phyloP scores from a whole-genome alignment of 768 basidiomycete species.

The Hirschioporus abietinus region DNA sequence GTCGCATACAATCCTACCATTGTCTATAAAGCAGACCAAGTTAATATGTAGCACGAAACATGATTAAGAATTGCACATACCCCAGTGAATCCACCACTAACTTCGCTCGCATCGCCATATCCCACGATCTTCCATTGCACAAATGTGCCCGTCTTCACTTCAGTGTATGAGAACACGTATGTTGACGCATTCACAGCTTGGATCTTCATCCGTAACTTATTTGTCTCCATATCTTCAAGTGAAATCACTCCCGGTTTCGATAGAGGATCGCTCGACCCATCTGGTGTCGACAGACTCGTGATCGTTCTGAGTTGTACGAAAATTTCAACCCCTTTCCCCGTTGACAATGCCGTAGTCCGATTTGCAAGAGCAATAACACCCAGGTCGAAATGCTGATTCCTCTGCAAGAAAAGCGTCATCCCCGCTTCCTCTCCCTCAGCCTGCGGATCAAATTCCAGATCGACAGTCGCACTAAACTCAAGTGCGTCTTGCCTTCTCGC shows the following conservation, averaged over 20 bases:
- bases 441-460: conserved; percentile 17
- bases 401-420: conserved; percentile 26
- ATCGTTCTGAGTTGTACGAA: conserved; percentile 15
- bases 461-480: conserved; percentile 22
- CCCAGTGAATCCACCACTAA: conserved; percentile 15
- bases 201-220: conserved; percentile 8
- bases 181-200: conserved; percentile 14
- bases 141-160: neutral
- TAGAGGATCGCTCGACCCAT: conserved; percentile 10
- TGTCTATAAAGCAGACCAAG: conserved; percentile 2
- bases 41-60: neutral
- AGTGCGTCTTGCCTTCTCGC: conserved; percentile 27
- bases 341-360: neutral
- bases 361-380: conserved; percentile 12
- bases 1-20: conserved; percentile 17
- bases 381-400: conserved; percentile 18
- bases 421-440: conserved; percentile 25
- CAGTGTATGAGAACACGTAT: conserved; percentile 11
- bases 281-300: conserved; percentile 11
- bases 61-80: neutral
- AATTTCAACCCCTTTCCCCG: neutral
- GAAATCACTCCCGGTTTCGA: conserved; percentile 12
- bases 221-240: neutral
- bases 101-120: conserved; percentile 15
- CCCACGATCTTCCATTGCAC: conserved; percentile 9